Conservation (phyloP, 2,329 filamentous ascomycete genomes). For the Pseudogymnoascus sp. region DNA sequence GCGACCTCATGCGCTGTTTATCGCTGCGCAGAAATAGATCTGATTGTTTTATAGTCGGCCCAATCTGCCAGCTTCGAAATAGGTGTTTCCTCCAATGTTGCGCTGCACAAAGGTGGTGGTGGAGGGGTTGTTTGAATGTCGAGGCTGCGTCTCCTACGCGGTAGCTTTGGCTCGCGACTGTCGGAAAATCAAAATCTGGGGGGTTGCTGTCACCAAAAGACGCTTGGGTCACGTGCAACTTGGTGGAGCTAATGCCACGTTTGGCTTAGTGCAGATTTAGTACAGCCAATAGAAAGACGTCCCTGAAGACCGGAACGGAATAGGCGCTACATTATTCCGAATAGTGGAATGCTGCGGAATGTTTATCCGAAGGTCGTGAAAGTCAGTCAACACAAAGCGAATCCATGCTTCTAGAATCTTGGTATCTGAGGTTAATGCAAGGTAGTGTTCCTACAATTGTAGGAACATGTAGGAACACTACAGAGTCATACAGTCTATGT, state of each 20-base stretch:
- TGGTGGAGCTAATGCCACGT: background rate
- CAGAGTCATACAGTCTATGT: background rate
- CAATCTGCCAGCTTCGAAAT: background rate
- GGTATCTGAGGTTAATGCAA: background rate
- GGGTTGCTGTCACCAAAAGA: slow-evolving; percentile 6
- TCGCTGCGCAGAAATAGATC: background rate
- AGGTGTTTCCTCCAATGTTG: slow-evolving; percentile 3
- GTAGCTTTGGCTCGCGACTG: slow-evolving; percentile 8
- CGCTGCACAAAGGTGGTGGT: slow-evolving; percentile 1
- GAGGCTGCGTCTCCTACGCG: slow-evolving; percentile 6
- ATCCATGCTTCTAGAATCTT: background rate
- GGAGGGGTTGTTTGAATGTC: slow-evolving; percentile 7
- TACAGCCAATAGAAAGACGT: background rate
- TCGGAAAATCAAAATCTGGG: slow-evolving; percentile 9
- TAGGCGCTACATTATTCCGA: slow-evolving; percentile 7
- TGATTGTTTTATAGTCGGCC: background rate
- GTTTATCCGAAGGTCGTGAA: background rate
- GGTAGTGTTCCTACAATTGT: background rate
- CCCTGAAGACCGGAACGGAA: background rate
- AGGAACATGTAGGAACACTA: too few species aligned
- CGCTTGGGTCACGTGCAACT: background rate
- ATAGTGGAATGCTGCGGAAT: background rate
- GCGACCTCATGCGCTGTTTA: slow-evolving; percentile 8
- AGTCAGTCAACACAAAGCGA: background rate
- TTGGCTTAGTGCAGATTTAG: background rate